These are phyloP conservation scores for Isoetes taiwanensis DNA, from an alignment of 75 land plant genomes.

Conservation along the genomic window DNA sequence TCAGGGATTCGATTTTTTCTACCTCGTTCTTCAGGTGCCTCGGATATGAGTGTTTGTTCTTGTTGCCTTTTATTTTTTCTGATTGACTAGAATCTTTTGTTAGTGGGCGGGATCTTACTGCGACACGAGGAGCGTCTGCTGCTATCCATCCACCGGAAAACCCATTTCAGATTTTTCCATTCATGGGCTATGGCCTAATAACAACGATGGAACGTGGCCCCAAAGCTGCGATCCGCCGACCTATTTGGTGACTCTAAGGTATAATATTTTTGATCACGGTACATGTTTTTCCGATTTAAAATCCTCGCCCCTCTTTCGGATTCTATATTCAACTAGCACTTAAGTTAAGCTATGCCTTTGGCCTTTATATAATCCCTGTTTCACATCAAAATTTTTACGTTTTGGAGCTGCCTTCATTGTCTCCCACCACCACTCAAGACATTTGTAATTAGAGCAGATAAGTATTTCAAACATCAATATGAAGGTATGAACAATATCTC, in stretches of 20 bases:
- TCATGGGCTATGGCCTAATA: neutral
- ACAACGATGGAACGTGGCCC: neutral
- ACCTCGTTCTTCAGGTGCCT: neutral
- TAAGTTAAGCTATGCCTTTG: too few species aligned
- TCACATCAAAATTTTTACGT: too few species aligned
- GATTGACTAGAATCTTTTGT: too few species aligned
- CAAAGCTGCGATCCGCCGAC: neutral
- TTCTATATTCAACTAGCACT: too few species aligned
- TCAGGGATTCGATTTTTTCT: neutral
- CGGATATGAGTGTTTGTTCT: neutral
- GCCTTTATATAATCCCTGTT: too few species aligned
- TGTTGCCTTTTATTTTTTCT: neutral
- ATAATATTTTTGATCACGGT: too few species aligned
- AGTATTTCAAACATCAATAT: neutral
- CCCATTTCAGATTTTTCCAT: neutral
- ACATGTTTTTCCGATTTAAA: too few species aligned
- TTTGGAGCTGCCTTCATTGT: too few species aligned
- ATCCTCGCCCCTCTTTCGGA: too few species aligned
- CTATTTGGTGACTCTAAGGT: neutral
- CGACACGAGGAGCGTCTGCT: neutral
- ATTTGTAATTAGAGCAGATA: too few species aligned
- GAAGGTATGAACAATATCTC: neutral
- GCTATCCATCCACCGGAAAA: neutral
- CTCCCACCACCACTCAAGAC: too few species aligned
- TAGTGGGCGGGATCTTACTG: neutral